Evolutionary conservation across 305 asterid genomes (phyloP).

Genomic region (Salvia sclarea): DNA sequence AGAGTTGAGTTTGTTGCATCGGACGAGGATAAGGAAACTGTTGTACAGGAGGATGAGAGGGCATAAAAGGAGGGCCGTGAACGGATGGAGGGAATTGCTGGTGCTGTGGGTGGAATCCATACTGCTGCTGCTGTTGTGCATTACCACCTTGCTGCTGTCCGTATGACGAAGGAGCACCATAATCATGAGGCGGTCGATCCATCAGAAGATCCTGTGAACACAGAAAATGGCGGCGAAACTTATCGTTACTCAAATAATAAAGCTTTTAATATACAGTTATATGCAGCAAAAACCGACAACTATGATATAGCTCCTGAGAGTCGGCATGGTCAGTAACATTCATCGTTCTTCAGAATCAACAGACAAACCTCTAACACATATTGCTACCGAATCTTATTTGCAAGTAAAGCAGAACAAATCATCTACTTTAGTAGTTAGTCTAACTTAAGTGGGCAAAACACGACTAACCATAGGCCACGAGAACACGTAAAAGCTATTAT

Average conservation of each 20-base stretch:
- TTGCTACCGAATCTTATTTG: not conserved
- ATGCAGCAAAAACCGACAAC: too few species aligned
- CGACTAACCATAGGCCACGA: not conserved
- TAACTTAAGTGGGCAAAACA: not conserved
- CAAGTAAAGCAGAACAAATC: not conserved
- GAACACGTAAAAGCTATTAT: not conserved
- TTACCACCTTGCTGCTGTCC: slow-evolving; percentile 76
- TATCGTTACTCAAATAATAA: not conserved
- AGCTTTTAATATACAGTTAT: not conserved
- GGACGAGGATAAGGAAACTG: slow-evolving; percentile 84
- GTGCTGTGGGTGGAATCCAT: slow-evolving; percentile 86
- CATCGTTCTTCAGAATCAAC: not conserved
- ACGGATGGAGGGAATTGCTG: slow-evolving; percentile 82
- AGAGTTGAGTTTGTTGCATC: slow-evolving; percentile 66
- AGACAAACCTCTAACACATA: not conserved
- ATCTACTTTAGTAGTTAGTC: not conserved
- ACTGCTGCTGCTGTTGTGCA: slow-evolving; percentile 68
- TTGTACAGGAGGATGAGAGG: slow-evolving; percentile 79
- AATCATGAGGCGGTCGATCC: slow-evolving; percentile 92
- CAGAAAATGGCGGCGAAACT: slow-evolving; percentile 6
- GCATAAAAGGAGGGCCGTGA: slow-evolving; percentile 75
- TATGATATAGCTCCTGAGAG: slow-evolving; percentile 6
- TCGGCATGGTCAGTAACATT: slow-evolving; percentile 1
- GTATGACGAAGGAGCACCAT: slow-evolving; percentile 69
- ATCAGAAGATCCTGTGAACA: slow-evolving; percentile 35